A percentile compares a stretch with the other conserved stretches of the same genome.
Evolutionary conservation across 2,329 filamentous ascomycete species (phyloP).

Genomic region (Sphaceloma murrayae): DNA sequence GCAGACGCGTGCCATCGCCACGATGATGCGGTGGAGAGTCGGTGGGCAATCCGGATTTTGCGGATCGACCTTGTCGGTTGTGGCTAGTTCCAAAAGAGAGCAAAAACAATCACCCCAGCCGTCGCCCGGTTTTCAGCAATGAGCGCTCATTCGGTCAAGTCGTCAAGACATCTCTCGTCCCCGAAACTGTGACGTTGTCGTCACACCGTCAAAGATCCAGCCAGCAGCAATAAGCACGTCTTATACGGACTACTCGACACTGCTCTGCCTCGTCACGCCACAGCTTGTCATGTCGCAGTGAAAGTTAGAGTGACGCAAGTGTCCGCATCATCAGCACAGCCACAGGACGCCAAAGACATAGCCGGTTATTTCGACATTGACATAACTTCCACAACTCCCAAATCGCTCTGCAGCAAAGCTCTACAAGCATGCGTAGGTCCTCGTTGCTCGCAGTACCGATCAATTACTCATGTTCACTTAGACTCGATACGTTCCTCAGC

Average conservation of each 20-base stretch:
- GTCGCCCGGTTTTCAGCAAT: neutral
- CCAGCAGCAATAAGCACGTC: neutral
- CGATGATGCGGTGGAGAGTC: neutral
- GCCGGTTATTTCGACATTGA: neutral
- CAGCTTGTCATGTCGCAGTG: neutral
- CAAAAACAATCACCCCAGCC: neutral
- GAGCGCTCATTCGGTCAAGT: neutral
- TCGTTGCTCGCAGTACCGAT: neutral
- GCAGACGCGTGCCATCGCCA: too few species aligned
- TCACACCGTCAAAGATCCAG: neutral
- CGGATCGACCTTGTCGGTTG: neutral
- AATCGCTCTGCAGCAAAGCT: too few species aligned
- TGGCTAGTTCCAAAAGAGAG: neutral
- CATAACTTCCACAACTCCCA: neutral
- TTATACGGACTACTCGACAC: neutral
- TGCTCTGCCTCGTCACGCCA: too few species aligned
- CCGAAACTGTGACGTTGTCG: neutral
- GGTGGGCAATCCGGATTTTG: neutral
- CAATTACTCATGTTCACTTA: constrained; percentile 16
- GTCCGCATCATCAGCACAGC: neutral
- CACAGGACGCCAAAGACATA: neutral
- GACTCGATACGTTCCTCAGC: constrained; percentile 20
- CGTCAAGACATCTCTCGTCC: neutral
- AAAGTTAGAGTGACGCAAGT: neutral
- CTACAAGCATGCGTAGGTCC: constrained; percentile 17